These are phyloP conservation scores for Lotus japonicus DNA, from an alignment of 306 rosid species.

Conservation along the genomic window DNA sequence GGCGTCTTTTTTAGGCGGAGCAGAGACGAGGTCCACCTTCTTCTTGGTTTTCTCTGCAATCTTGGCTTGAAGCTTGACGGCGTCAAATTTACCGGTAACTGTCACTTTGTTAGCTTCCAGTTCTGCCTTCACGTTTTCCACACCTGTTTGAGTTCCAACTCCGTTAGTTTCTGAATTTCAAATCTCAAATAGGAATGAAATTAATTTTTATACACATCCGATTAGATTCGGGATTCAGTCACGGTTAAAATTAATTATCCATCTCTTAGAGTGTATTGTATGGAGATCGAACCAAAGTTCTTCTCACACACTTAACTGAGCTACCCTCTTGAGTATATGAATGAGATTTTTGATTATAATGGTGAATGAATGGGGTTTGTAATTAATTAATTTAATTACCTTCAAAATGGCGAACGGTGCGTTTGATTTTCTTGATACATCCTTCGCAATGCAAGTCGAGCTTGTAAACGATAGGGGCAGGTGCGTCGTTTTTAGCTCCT, in stretches of 20 bases:
- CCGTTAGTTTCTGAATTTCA: neutral
- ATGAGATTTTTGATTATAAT: too few species aligned
- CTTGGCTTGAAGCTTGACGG: slow-evolving; percentile 39
- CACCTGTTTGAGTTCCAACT: slow-evolving; percentile 39
- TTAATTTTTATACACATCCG: too few species aligned
- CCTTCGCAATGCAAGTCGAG: slow-evolving; percentile 89
- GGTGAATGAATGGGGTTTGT: too few species aligned
- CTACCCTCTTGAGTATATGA: too few species aligned
- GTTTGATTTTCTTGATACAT: slow-evolving; percentile 64
- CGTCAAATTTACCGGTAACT: slow-evolving; percentile 59
- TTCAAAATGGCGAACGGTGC: slow-evolving; percentile 37
- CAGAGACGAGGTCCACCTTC: slow-evolving; percentile 69
- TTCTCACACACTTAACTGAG: too few species aligned
- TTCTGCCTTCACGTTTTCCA: slow-evolving; percentile 56
- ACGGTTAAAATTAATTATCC: too few species aligned
- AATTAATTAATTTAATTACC: slow-evolving; percentile 38
- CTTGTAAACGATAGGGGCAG: slow-evolving; percentile 47
- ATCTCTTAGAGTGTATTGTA: too few species aligned
- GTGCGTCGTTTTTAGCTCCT: slow-evolving; percentile 14
- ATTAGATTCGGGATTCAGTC: too few species aligned
- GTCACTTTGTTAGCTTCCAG: slow-evolving; percentile 46
- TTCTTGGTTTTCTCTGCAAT: slow-evolving; percentile 52
- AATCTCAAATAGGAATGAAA: neutral
- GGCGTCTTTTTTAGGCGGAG: slow-evolving; percentile 59
- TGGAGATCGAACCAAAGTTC: too few species aligned